Evolutionary conservation across 306 rosid genomes (phyloP).

Genomic region (Fragaria vesca): DNA sequence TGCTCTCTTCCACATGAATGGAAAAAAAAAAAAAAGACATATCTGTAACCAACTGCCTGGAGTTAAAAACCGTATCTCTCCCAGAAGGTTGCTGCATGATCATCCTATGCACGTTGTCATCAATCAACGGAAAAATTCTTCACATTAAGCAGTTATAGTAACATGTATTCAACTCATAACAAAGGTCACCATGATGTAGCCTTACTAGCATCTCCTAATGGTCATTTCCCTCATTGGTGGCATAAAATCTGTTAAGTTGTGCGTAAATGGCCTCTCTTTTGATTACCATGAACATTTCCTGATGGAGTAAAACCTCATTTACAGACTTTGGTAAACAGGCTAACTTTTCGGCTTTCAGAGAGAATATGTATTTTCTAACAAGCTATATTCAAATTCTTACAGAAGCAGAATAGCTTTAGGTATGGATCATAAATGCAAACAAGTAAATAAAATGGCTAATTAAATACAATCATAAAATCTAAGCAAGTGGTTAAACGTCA

Average conservation of each 20-base stretch:
- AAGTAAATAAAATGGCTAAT: not conserved
- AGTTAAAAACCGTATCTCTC: not conserved
- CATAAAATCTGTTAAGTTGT: not conserved
- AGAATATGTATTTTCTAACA: not conserved
- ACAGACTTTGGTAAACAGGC: not conserved
- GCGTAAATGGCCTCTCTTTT: not conserved
- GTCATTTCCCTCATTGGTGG: not conserved
- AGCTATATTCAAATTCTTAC: slow-evolving; percentile 3
- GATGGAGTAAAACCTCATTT: not conserved
- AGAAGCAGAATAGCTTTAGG: not conserved
- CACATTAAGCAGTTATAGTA: not conserved
- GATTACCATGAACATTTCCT: not conserved
- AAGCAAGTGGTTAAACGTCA: not conserved
- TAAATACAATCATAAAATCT: not conserved
- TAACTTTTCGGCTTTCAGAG: not conserved
- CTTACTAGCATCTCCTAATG: not conserved
- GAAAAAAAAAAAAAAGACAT: not conserved
- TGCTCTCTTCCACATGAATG: not conserved
- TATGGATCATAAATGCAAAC: not conserved
- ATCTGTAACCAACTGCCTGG: not conserved
- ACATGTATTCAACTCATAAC: not conserved
- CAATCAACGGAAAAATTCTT: not conserved
- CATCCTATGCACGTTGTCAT: not conserved
- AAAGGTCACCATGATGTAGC: not conserved
- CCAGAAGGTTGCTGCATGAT: not conserved